phyloP scores from a whole-genome alignment of 2,329 filamentous ascomycete species.

The Calycina herbarum region DNA sequence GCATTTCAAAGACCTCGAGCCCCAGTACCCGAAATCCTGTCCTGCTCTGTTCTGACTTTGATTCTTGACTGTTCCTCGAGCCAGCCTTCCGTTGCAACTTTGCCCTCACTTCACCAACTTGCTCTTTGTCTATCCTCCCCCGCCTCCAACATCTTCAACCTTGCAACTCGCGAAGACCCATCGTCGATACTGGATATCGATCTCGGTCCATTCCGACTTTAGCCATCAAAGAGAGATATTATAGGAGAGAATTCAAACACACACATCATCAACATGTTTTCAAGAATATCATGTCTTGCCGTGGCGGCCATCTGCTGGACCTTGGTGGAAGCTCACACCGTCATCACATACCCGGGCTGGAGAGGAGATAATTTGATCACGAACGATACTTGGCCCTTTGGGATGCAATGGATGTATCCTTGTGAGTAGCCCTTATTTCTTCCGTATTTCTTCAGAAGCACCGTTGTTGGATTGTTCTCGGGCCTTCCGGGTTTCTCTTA shows the following conservation, averaged over 20 bases:
- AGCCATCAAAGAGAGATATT: not conserved
- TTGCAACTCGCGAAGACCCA: not conserved
- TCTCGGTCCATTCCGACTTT: not conserved
- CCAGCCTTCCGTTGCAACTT: not conserved
- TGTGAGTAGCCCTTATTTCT: constrained; percentile 34
- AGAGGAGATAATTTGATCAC: constrained; percentile 42
- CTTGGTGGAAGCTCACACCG: constrained; percentile 42
- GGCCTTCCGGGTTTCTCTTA: not conserved
- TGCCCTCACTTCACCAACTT: not conserved
- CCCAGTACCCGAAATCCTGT: not conserved
- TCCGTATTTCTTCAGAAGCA: not conserved
- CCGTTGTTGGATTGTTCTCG: not conserved
- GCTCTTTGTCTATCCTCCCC: not conserved
- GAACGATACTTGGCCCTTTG: constrained; percentile 40
- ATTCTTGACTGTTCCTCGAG: not conserved
- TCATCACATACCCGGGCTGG: constrained; percentile 43
- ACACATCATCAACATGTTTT: constrained; percentile 17
- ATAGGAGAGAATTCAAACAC: not conserved
- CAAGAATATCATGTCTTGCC: constrained; percentile 13
- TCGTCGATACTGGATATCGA: constrained; percentile 14
- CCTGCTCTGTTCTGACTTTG: not conserved
- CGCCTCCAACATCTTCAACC: not conserved
- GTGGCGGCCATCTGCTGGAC: constrained; percentile 22
- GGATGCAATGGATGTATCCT: constrained; percentile 43
- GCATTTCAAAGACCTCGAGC: constrained; percentile 10